phyloP scores from a whole-genome alignment of 345 rosid genomes.

The Sisymbrium irio region DNA sequence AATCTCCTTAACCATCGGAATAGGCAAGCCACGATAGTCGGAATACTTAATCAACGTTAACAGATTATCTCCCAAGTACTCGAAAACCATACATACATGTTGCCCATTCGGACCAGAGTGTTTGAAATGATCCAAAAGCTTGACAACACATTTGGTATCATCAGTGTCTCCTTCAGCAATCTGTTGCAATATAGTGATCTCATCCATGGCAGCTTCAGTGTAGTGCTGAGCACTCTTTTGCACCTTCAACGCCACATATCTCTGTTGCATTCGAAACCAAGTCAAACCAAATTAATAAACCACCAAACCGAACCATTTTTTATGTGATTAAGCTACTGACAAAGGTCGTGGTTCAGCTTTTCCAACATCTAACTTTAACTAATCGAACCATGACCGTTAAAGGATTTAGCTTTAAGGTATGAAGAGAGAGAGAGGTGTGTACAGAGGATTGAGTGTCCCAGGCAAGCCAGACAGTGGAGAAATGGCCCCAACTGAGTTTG shows the following conservation, averaged over 20 bases:
- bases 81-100: constrained; percentile 93
- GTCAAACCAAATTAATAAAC: background rate
- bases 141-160: constrained; percentile 69
- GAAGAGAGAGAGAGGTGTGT: constrained; percentile 21
- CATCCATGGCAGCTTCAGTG: constrained; percentile 97
- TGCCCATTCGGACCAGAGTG: constrained; percentile 90
- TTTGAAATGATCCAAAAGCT: constrained; percentile 90
- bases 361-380: too few relatives aligned
- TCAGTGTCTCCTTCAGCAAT: constrained; percentile 77
- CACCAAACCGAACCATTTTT: background rate
- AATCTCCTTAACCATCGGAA: constrained; percentile 68
- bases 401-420: background rate
- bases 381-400: background rate
- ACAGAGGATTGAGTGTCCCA: constrained; percentile 81
- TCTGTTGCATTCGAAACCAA: constrained; percentile 37
- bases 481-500: constrained; percentile 98
- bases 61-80: constrained; percentile 90
- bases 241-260: constrained; percentile 84
- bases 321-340: background rate
- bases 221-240: constrained; percentile 96
- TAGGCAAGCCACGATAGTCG: constrained; percentile 73
- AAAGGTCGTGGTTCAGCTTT: too few relatives aligned
- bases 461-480: constrained; percentile 97
- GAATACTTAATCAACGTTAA: constrained; percentile 82
- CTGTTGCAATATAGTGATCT: constrained; percentile 84